Base-by-base conservation (phyloP, 2,329 filamentous ascomycete genomes). In the Botrytis sinoallii region DNA sequence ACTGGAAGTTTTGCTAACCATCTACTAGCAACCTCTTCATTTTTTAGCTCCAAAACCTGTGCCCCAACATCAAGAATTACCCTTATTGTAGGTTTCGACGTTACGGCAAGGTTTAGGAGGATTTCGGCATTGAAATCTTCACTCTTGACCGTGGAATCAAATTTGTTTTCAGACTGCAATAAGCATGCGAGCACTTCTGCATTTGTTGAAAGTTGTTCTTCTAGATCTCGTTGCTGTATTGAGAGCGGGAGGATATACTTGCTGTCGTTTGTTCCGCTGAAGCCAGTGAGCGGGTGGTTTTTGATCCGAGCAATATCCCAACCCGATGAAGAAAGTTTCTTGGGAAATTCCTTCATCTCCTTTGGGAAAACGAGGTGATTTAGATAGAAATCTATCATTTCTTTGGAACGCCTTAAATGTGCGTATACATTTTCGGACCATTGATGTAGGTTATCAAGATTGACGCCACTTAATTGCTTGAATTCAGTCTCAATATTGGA, bases 61-160 rank as follows among this genome's bases (percentile, higher is more conserved):
- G 92, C 91, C 0, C 92, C 92, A 0, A 92, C 91, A 75, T 94
- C 91, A 0, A 94, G 83, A 1, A 94, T 86, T 0, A 94, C 90
- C 0, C 86, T 84, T 0, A 87, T 83, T 0, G 81, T 79, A 0
- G 83, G 81, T 0, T 83, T 61, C 63, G 87, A 80, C 0, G 64
- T 64, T 0, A 82, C 79, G 0, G 91, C 82, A 6, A 84, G 79
- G 0, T 80, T 46, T 0, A 94, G 77, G 0, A 92, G 77, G 1
- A 78, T 75, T 18, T 84, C 79, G 0, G 84, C 84, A 70, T 85
- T 79, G 0, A 82, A 75, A 7, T 77, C 61, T 25, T 75, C 46
- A 8, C 74, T 73, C 9, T 2, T 48, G 9, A n/a, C 64, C 7
- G 78, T 77, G 78, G 57, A 74, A 25, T 79, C 75, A 0, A 86